These are phyloP conservation scores for Cadophora gregata DNA, from an alignment of 2,329 filamentous ascomycete species.

Conservation along the genomic window DNA sequence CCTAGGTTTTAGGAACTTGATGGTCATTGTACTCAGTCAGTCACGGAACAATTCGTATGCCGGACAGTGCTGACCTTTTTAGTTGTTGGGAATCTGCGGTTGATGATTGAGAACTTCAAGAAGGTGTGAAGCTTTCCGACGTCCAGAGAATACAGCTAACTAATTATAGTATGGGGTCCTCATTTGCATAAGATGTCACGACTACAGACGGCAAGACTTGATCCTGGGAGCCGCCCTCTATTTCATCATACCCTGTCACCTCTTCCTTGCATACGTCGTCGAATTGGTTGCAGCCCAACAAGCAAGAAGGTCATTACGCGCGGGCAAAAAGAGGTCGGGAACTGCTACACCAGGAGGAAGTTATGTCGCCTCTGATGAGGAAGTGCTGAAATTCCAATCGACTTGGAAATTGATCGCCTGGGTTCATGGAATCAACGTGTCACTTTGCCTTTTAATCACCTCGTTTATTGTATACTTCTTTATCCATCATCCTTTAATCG, in stretches of 20 bases:
- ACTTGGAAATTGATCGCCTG: conserved; percentile 84
- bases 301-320: conserved; percentile 71
- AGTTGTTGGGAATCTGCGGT: conserved; percentile 91
- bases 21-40: conserved; percentile 89
- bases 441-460: conserved; percentile 78
- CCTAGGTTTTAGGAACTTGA: conserved; percentile 91
- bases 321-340: conserved; percentile 50
- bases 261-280: conserved; percentile 89
- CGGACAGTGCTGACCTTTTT: conserved; percentile 20
- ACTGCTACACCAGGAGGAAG: conserved; percentile 44
- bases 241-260: conserved; percentile 85
- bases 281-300: conserved; percentile 83
- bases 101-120: conserved; percentile 96
- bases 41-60: conserved; percentile 11
- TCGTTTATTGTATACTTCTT: conserved; percentile 88
- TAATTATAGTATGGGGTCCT: conserved; percentile 78
- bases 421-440: conserved; percentile 83
- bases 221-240: conserved; percentile 79
- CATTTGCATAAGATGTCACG: conserved; percentile 89
- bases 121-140: conserved; percentile 62
- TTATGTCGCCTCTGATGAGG: conserved; percentile 48
- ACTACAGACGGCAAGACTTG: conserved; percentile 81
- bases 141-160: conserved; percentile 26
- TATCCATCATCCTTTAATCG: conserved; percentile 92
- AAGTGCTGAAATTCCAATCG: conserved; percentile 68